Evolutionary conservation across 1,284 basidiomycete species (phyloP), one percentile per base, ranked within the genome.

Genomic region (Athelia sp.): DNA sequence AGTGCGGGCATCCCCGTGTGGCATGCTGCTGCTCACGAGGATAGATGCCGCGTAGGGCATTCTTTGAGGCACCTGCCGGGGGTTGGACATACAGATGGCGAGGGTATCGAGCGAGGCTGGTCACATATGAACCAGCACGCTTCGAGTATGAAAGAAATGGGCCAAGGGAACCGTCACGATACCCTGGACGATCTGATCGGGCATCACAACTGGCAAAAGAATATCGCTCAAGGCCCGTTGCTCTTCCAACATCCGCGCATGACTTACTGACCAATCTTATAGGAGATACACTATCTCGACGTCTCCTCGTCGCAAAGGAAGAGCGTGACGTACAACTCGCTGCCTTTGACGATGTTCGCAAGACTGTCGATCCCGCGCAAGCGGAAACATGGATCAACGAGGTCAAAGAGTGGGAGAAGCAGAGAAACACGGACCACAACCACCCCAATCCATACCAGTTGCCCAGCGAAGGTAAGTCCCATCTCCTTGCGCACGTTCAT

Each of bases 51-150:
- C 2, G 17, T 34, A 15, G 29, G 47, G 1, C 64, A 54, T 48
- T 64, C 62, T 1, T 63, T 69, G 49, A 62, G 66, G 45, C 57
- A 54, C 15, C 54, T 50, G 1, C 47, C 36, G 2, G 43, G 54
- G 15, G 60, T 61, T 36, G 66, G 62, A 60, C n/a, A n/a, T n/a
- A n/a, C n/a, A n/a, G n/a, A n/a, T n/a, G n/a, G n/a, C n/a, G n/a
- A n/a, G n/a, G n/a, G 57, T 1, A 58, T 64, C 1, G 68, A 70
- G 50, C 54, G 61, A 8, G 60, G 60, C 17, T 68, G 65, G 68
- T 35, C 58, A 1, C 51, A 42, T 3, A 48, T 53, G 3, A 66
- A 69, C 52, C 47, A 49, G 3, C 21, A 63, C 0, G 62, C 60
- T 1, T 42, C 42, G 4, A 66, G 65, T 34, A 69, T 64, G 0